Evolutionary conservation across 2,329 filamentous ascomycete genomes (phyloP).

Genomic region (Mariannaea elegans): DNA sequence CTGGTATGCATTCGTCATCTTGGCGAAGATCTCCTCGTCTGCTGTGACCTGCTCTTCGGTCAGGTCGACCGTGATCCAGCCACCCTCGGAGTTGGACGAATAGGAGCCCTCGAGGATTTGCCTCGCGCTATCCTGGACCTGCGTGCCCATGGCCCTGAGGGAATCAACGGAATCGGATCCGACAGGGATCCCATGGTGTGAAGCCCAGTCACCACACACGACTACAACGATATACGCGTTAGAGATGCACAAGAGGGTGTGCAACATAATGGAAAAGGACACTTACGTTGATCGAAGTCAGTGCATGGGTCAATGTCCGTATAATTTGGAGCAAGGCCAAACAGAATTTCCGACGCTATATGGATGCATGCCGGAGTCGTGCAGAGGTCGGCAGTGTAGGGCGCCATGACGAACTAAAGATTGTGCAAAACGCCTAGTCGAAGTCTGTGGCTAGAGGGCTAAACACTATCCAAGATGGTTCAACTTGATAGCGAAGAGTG

Average conservation of each 20-base stretch:
- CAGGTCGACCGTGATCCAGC: slow-evolving; percentile 24
- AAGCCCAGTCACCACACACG: slow-evolving; percentile 68
- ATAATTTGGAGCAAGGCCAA: slow-evolving; percentile 54
- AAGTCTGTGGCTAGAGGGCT: too few relatives aligned
- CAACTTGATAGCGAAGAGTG: too few relatives aligned
- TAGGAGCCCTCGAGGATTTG: slow-evolving; percentile 55
- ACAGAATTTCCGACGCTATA: slow-evolving; percentile 43
- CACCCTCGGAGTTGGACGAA: slow-evolving; percentile 59
- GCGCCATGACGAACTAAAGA: neutral
- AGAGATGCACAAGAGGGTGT: neutral
- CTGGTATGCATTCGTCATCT: slow-evolving; percentile 70
- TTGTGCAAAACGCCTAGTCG: too few relatives aligned
- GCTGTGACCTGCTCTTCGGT: slow-evolving; percentile 48
- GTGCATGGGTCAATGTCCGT: slow-evolving; percentile 71
- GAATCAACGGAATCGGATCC: slow-evolving; percentile 56
- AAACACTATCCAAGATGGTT: too few relatives aligned
- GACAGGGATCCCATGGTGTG: slow-evolving; percentile 69
- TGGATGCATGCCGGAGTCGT: slow-evolving; percentile 43
- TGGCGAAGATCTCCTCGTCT: slow-evolving; percentile 71
- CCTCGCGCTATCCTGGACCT: slow-evolving; percentile 30
- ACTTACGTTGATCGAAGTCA: slow-evolving; percentile 69
- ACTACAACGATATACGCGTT: neutral
- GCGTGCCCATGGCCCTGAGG: neutral
- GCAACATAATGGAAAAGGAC: slow-evolving; percentile 47
- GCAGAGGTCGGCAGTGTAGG: slow-evolving; percentile 14